phyloP scores from a whole-genome alignment of 2,329 filamentous ascomycete species.

The Acrodontium crateriforme region DNA sequence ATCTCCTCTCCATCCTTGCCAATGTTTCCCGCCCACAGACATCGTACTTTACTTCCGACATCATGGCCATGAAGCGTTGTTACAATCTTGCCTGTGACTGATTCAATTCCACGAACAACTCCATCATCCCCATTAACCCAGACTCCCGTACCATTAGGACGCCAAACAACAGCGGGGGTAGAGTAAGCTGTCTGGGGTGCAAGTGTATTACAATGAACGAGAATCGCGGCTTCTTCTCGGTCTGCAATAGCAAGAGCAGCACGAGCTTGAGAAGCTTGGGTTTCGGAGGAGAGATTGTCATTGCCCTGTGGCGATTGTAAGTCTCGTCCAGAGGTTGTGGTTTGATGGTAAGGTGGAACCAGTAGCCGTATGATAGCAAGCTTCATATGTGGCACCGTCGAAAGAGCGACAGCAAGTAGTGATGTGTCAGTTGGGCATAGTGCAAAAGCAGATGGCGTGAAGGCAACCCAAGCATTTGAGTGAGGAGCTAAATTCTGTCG shows the following conservation, averaged over 20 bases:
- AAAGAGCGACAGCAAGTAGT: slow-evolving; percentile 46
- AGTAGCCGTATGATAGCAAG: slow-evolving; percentile 45
- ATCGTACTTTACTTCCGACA: slow-evolving; percentile 43
- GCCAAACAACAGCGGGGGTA: slow-evolving; percentile 47
- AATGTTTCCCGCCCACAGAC: slow-evolving; percentile 41
- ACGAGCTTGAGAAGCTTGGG: slow-evolving; percentile 39
- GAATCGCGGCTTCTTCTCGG: slow-evolving; percentile 45
- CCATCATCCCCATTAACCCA: slow-evolving; percentile 56
- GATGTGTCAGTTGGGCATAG: slow-evolving; percentile 40
- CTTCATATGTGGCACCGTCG: slow-evolving; percentile 48
- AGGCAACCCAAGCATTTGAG: slow-evolving; percentile 50
- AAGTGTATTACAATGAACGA: slow-evolving; percentile 44
- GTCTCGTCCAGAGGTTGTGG: slow-evolving; percentile 12
- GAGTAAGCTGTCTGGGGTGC: slow-evolving; percentile 52
- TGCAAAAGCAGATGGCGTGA: slow-evolving; percentile 45
- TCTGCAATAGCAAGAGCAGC: slow-evolving; percentile 38
- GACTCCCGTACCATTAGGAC: slow-evolving; percentile 46
- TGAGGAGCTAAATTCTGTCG: slow-evolving; percentile 48
- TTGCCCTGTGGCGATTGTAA: too few species aligned
- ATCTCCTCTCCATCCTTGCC: slow-evolving; percentile 29
- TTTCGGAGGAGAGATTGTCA: slow-evolving; percentile 18
- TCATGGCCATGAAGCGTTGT: slow-evolving; percentile 41
- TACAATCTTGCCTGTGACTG: slow-evolving; percentile 43
- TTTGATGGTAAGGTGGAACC: slow-evolving; percentile 27
- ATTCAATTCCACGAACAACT: slow-evolving; percentile 45